Evolutionary conservation across 805 yeast genomes (phyloP).

Genomic region (Candida schatavii): DNA sequence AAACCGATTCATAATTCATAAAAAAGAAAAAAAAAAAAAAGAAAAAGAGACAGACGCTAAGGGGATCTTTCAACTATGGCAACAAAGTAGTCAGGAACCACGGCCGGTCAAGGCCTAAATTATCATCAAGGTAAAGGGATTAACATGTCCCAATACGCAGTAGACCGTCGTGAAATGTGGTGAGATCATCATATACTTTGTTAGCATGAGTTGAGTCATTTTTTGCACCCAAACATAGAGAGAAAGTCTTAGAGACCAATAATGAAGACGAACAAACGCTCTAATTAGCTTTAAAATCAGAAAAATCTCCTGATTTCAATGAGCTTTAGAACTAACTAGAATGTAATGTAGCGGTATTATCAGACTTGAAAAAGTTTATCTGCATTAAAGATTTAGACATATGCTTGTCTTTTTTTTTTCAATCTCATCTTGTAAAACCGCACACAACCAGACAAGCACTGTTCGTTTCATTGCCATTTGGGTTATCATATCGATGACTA

Average conservation of each 20-base stretch:
- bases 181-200: conserved; percentile 42
- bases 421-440: conserved; percentile 62
- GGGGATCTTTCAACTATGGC: conserved; percentile 1
- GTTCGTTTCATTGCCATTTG: too few species aligned
- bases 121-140: conserved; percentile 44
- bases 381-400: conserved; percentile 80
- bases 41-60: conserved; percentile 5
- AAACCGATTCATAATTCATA: not conserved
- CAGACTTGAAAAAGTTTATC: conserved; percentile 57
- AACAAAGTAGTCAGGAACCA: conserved; percentile 37
- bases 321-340: conserved; percentile 4
- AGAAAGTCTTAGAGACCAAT: not conserved
- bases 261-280: conserved; percentile 10
- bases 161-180: conserved; percentile 55
- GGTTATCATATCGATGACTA: too few species aligned
- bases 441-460: conserved; percentile 5
- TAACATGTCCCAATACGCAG: conserved; percentile 45
- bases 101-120: conserved; percentile 52
- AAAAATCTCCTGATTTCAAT: conserved; percentile 13
- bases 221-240: not conserved
- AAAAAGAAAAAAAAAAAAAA: conserved; percentile 1
- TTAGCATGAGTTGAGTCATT: conserved; percentile 9
- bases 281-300: conserved; percentile 11
- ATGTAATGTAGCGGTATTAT: conserved; percentile 16
- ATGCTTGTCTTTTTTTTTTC: conserved; percentile 90